Evolutionary conservation across 1,284 basidiomycete species (phyloP), one percentile per base, ranked within the genome.

Genomic region (Pisolithus thermaeus): DNA sequence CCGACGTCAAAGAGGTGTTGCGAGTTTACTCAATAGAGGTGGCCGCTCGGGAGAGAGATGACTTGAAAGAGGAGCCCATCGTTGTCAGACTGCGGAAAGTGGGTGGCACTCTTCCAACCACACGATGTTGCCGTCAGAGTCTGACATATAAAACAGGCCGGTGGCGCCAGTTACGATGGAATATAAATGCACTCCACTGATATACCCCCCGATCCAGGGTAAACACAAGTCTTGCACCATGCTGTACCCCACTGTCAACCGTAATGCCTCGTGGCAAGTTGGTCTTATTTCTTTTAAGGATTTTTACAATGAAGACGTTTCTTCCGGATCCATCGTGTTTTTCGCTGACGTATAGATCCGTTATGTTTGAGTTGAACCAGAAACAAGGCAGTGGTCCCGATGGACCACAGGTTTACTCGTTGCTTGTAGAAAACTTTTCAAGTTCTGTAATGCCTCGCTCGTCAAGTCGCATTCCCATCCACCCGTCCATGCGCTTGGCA

Each of bases 381-480:
- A n/a, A 30, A 25, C 22, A 44, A 44, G 27, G 25, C 11, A 6
- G 25, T n/a, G 23, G 42, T 25, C 14, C 6, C 2, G 32, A 7
- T 18, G 12, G 42, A 2, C 25, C 6, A 30, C 25, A 8, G 42
- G 18, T 44, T 44, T 28, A 27, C 42, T 27, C 25, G 25, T 44
- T 28, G 14, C 46, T 30, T 7, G 28, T 51, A 18, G 57, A 41
- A 57, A 83, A 74, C 58, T 73, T 72, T 63, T 75, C 74, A 53
- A 89, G 71, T 49, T 73, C 74, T 53, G 77, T 73, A 51, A 90
- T 87, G 22, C 83, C 85, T 12, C 79, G 76, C 52, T 83, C 88
- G 59, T 90, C 87, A 30, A 97, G 73, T 59, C 92, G 79, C 92
- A 95, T 95, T 54, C 86, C 84, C 70, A 90, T 75, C 93, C 93